phyloP scores from a whole-genome alignment of 805 yeast genomes.

The Metschnikowia borealis region DNA sequence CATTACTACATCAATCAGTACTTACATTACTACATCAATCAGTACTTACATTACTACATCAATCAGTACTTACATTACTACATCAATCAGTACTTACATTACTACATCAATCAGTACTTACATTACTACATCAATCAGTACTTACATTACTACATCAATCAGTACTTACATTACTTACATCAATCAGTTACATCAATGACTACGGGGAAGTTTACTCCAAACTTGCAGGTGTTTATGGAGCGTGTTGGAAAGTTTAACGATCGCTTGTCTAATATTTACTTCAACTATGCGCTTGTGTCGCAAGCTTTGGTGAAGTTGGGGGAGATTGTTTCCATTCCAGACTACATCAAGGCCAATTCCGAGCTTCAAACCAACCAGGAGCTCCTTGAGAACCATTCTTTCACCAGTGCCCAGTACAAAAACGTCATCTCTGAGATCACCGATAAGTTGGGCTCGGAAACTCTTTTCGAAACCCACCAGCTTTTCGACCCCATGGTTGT shows the following conservation, averaged over 20 bases:
- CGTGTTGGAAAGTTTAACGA: slow-evolving; percentile 90
- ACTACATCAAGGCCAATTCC: slow-evolving; percentile 23
- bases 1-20: too few relatives aligned
- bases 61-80: too few relatives aligned
- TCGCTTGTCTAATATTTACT: slow-evolving; percentile 81
- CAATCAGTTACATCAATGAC: too few relatives aligned
- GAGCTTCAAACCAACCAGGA: slow-evolving; percentile 22
- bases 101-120: too few relatives aligned
- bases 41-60: too few relatives aligned
- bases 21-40: too few relatives aligned
- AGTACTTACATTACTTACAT: too few relatives aligned
- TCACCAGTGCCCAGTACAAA: slow-evolving; percentile 29
- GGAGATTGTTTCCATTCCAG: slow-evolving; percentile 27
- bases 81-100: too few relatives aligned
- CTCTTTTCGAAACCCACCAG: slow-evolving; percentile 44
- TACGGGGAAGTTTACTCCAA: slow-evolving; percentile 81
- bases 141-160: too few relatives aligned
- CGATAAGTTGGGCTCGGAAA: slow-evolving; percentile 18
- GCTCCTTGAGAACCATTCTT: slow-evolving; percentile 31
- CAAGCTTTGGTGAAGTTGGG: slow-evolving; percentile 68
- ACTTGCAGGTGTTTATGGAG: slow-evolving; percentile 74
- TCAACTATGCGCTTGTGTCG: slow-evolving; percentile 84
- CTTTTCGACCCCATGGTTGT: slow-evolving; percentile 46
- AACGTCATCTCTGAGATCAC: slow-evolving; percentile 10
- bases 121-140: too few relatives aligned